A percentile compares a stretch with the other conserved stretches of the same genome.
Conservation (phyloP, 768 basidiomycete species). For the Termitomyces eurrhizus region DNA sequence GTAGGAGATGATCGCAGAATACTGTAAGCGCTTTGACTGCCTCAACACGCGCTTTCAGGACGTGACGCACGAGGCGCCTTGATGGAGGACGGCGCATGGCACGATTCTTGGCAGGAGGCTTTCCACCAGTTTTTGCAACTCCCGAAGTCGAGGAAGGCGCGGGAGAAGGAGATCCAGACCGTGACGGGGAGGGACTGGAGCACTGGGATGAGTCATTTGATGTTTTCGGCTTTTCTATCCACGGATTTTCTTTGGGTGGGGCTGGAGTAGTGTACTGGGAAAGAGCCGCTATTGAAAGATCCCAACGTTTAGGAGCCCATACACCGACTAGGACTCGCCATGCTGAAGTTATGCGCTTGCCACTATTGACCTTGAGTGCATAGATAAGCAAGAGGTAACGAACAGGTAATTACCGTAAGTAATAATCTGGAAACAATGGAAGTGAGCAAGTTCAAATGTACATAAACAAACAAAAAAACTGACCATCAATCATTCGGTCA, state of each 20-base stretch:
- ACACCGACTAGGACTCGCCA: constrained; percentile 97
- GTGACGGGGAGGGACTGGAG: constrained; percentile 14
- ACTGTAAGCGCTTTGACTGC: constrained; percentile 72
- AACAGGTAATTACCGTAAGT: constrained; percentile 58
- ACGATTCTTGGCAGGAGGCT: constrained; percentile 38
- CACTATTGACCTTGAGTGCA: constrained; percentile 41
- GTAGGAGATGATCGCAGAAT: constrained; percentile 66
- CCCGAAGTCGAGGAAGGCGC: constrained; percentile 14
- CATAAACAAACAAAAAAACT: constrained; percentile 26
- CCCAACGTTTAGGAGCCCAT: constrained; percentile 85
- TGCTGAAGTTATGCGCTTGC: constrained; percentile 85
- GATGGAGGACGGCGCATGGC: constrained; percentile 59
- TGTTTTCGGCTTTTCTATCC: constrained; percentile 52
- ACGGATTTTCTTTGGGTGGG: constrained; percentile 64
- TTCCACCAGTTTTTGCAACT: constrained; percentile 22
- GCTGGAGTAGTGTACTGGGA: constrained; percentile 67
- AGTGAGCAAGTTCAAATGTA: constrained; percentile 17
- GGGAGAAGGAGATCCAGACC: constrained; percentile 16
- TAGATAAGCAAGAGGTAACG: constrained; percentile 5
- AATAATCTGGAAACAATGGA: constrained; percentile 48
- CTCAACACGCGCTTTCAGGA: constrained; percentile 80
- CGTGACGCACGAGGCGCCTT: constrained; percentile 83
- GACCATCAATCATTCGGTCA: constrained; percentile 78
- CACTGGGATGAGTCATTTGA: constrained; percentile 18
- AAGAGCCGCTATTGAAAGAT: constrained; percentile 71